Evolutionary conservation across 345 rosid genomes (phyloP).

Genomic region (Carallia pectinifolia): DNA sequence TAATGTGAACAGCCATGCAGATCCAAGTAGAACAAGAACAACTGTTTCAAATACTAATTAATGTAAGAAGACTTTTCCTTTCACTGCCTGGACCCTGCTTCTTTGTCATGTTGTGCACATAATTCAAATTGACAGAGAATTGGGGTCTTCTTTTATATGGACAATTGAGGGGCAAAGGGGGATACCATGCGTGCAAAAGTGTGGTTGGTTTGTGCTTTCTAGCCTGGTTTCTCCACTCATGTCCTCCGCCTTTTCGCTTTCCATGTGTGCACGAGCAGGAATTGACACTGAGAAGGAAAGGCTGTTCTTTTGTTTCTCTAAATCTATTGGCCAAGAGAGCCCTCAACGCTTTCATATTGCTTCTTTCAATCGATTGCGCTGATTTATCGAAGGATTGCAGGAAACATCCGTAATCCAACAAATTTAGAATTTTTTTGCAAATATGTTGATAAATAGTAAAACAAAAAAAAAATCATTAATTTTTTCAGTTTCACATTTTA

Average conservation of each 20-base stretch:
- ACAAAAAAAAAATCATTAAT: too few relatives aligned
- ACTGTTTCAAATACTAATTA: not conserved
- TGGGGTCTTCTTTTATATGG: not conserved
- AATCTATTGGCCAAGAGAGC: not conserved
- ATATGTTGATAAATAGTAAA: too few relatives aligned
- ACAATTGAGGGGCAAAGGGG: not conserved
- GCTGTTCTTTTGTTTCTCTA: not conserved
- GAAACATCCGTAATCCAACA: too few relatives aligned
- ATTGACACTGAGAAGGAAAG: conserved; percentile 9
- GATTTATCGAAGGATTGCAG: too few relatives aligned
- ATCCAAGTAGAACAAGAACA: not conserved
- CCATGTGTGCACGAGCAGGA: conserved; percentile 18
- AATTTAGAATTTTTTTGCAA: too few relatives aligned
- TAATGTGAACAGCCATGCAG: not conserved
- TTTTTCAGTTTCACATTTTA: too few relatives aligned
- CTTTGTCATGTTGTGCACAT: conserved; percentile 5
- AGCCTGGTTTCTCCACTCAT: conserved; percentile 54
- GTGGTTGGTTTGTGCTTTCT: conserved; percentile 30
- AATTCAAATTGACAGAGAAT: not conserved
- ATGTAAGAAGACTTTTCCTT: not conserved
- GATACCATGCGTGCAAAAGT: not conserved
- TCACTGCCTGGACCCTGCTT: not conserved
- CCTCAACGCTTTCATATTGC: not conserved
- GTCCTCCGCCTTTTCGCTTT: conserved; percentile 28
- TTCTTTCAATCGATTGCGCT: not conserved